Base-by-base conservation (phyloP, 257 asterid species). In the Perilla frutescens region DNA sequence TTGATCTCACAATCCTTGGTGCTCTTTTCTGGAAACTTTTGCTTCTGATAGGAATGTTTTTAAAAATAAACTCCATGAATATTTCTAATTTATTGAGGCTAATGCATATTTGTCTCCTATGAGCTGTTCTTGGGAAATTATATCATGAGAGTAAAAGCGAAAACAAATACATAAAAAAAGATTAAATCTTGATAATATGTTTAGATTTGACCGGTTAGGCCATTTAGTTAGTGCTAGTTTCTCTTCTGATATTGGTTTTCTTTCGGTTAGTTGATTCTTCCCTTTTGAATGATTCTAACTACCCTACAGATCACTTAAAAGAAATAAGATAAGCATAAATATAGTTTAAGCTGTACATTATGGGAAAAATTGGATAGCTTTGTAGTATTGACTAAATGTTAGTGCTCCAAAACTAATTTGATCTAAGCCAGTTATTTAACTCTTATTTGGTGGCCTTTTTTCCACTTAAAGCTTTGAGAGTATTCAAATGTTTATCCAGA, bases 401-500 rank as follows among this genome's bases (percentile, higher is more conserved):
- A 72, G 84, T 79, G 86, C 77, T 66, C 78, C 74, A 74, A 62
- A 82, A 58, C 41, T 49, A 66, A 31, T 75, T 75, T 53, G 47
- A 36, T 63, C 45, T 55, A 56, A 10, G 48, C 29, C 48, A 70
- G 37, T 66, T 78, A 62, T 66, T 80, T 14, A 26, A 64, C 49
- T 70, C 55, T 41, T 44, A 65, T 31, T 66, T 62, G 76, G 76
- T 71, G 81, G 67, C 66, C 74, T 82, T 54, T 78, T n/a, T 79
- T 41, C 75, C 79, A 56, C 68, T 62, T 40, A 50, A 61, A 75
- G 73, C 64, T 73, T 34, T 64, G n/a, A 8, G 73, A 37, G 62
- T 78, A 74, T 68, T 78, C 62, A 66, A 69, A 54, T 78, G 60
- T 50, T 78, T 78, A 78, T 78, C 85, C 80, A 70, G 34, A 73